Conservation (phyloP, 805 yeast genomes). For the Candida sonorensis region DNA sequence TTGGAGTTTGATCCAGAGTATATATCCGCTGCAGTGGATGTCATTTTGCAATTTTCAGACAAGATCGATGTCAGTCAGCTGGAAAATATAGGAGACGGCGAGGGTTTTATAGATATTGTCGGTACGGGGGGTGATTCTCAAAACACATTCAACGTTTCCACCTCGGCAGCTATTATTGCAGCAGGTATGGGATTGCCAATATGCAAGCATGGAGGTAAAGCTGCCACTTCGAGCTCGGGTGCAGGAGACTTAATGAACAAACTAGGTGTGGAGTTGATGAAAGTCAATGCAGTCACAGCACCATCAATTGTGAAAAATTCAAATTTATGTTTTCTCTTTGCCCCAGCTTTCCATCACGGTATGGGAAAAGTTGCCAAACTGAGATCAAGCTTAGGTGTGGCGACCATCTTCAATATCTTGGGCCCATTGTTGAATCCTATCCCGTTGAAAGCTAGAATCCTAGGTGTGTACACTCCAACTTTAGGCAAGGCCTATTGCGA, state of each 20-base stretch:
- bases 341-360: constrained; percentile 91
- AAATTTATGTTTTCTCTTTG: constrained; percentile 67
- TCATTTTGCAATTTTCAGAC: constrained; percentile 61
- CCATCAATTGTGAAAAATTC: constrained; percentile 47
- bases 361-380: constrained; percentile 77
- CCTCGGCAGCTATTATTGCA: constrained; percentile 89
- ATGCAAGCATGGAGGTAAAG: constrained; percentile 97
- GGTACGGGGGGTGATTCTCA: constrained; percentile 99
- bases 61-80: constrained; percentile 37
- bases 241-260: constrained; percentile 81
- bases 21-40: constrained; percentile 79
- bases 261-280: constrained; percentile 76
- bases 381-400: constrained; percentile 77
- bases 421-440: constrained; percentile 96
- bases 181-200: constrained; percentile 81
- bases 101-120: constrained; percentile 76
- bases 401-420: constrained; percentile 87
- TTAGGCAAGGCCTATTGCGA: constrained; percentile 82
- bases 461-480: constrained; percentile 80
- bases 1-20: constrained; percentile 75
- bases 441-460: constrained; percentile 66
- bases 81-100: constrained; percentile 29
- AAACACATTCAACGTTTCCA: constrained; percentile 92
- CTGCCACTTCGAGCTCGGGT: constrained; percentile 88
- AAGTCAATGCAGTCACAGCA: constrained; percentile 57